Base-by-base conservation (phyloP, 768 basidiomycete genomes). In the Pholiota microspora region DNA sequence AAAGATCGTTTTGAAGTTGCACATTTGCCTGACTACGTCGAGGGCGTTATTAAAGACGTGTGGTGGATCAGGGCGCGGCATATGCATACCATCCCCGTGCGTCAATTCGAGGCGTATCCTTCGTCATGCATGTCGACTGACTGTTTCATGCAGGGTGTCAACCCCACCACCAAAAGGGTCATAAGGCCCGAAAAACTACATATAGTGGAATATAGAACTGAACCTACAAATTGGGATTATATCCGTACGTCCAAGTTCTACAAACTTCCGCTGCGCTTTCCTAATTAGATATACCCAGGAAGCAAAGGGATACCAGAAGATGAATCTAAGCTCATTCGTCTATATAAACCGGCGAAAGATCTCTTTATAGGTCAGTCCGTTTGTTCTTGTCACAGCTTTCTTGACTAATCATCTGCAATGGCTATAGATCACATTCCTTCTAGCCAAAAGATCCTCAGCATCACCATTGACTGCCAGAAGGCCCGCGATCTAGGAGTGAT, bases 11-110 rank as follows among this genome's bases (percentile, higher is more conserved):
- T 69, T 51, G 64, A 65, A 35, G 40, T 68, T 3, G 32, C 49
- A 0, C 38, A 61, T n/a, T 45, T 65, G 34, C 59, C 65, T 12
- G 70, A 73, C 18, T 57, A 58, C 29, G 53, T 65, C 4, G 31
- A 59, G 28, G 64, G 65, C 9, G 15, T 40, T 8, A 27, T 59
- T 24, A 15, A 49, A 9, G 63, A 66, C 13, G 35, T 62, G 16
- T 60, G 56, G 51, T 71, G 68, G 67, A 65, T 69, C 29, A 62
- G 70, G 18, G 61, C 64, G 5, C 63, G 45, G 29, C 16, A 12
- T 16, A 54, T 54, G n/a, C 67, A 69, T 36, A 49, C 44, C 1
- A 69, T 66, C 10, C 60, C 60, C 5, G 64, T 69, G 32, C 9
- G 63, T 56, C n/a, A n/a, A n/a, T n/a, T n/a, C n/a, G n/a, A n/a